phyloP scores from a whole-genome alignment of 2,329 filamentous ascomycete species.

The Colletotrichum camelliae region DNA sequence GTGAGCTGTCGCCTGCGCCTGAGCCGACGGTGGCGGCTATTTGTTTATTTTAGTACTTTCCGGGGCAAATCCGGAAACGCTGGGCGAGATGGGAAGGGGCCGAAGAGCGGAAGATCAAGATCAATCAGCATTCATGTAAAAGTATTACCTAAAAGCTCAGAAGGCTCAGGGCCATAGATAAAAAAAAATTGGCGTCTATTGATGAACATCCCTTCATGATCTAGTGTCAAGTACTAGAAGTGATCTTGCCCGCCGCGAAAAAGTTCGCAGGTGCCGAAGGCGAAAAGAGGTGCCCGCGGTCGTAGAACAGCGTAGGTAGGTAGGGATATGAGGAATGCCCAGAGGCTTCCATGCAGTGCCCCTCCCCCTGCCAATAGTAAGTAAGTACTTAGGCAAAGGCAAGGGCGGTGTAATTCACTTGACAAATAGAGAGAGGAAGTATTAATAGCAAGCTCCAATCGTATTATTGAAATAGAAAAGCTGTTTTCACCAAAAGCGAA shows the following conservation, averaged over 20 bases:
- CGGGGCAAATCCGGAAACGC: neutral
- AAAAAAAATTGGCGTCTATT: neutral
- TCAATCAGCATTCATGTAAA: neutral
- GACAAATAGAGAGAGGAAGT: neutral
- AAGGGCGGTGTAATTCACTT: neutral
- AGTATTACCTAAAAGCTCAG: neutral
- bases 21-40: neutral
- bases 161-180: neutral
- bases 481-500: neutral
- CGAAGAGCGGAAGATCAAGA: neutral
- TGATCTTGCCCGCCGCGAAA: neutral
- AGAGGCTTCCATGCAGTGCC: neutral
- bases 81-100: neutral
- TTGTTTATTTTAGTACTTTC: neutral
- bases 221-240: neutral
- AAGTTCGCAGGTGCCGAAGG: neutral
- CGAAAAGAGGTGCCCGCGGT: neutral
- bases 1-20: neutral
- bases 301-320: neutral
- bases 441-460: neutral
- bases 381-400: neutral
- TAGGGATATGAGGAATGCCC: neutral
- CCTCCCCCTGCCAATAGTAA: neutral
- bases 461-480: neutral
- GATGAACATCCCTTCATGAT: neutral